phyloP scores from a whole-genome alignment of 352 stramenopile species.

The Globisporangium nunn region DNA sequence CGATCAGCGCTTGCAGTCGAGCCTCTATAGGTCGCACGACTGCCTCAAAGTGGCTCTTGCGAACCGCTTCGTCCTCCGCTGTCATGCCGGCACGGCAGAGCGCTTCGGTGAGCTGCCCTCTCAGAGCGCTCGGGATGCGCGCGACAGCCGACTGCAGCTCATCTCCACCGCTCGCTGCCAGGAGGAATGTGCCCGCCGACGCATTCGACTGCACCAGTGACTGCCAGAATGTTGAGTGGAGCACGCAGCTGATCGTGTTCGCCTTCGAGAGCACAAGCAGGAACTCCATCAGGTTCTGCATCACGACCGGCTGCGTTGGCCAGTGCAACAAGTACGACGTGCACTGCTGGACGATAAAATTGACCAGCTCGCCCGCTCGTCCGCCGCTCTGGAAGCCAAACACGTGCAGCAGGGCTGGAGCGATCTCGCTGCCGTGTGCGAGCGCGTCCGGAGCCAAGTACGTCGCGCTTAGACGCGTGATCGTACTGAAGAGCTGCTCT shows the following conservation, averaged over 20 bases:
- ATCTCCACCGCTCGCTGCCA: conserved; percentile 14
- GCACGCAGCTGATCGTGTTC: conserved; percentile 44
- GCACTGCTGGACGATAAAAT: conserved; percentile 62
- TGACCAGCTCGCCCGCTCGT: conserved; percentile 45
- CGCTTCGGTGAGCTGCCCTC: conserved; percentile 60
- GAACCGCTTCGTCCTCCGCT: conserved; percentile 33
- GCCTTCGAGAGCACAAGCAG: conserved; percentile 64
- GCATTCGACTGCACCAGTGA: conserved; percentile 69
- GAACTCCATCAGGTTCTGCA: conserved; percentile 78
- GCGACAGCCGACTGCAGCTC: conserved; percentile 42
- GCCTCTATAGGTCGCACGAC: conserved; percentile 40
- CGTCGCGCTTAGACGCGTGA: conserved; percentile 66
- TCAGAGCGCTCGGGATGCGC: conserved; percentile 44
- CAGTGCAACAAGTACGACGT: conserved; percentile 75
- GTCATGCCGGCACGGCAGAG: conserved; percentile 71
- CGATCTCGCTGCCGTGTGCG: conserved; percentile 25
- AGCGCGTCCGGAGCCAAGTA: conserved; percentile 57
- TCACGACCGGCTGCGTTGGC: conserved; percentile 76
- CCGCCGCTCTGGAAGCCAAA: conserved; percentile 58
- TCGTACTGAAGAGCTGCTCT: conserved; percentile 65
- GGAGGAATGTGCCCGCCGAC: conserved; percentile 46
- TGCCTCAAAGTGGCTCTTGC: conserved; percentile 43
- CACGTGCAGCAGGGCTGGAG: conserved; percentile 46
- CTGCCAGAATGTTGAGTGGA: conserved; percentile 58
- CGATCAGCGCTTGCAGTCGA: conserved; percentile 48